Base-by-base conservation (phyloP, 2,329 filamentous ascomycete genomes). In the Didymella pinodella region DNA sequence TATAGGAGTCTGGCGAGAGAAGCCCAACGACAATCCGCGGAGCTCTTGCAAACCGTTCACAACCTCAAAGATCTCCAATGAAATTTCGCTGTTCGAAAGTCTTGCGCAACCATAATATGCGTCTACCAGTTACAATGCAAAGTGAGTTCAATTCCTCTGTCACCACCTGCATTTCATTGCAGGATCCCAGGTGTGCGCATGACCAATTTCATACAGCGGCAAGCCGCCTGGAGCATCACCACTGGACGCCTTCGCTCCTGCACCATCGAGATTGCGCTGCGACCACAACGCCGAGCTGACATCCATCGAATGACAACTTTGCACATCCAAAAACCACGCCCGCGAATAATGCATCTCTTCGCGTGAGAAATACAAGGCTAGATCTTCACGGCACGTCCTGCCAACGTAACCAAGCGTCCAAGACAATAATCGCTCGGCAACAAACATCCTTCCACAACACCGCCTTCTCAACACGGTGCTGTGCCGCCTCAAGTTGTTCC, bases 341-440 rank as follows among this genome's bases (percentile, higher is more conserved):
- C 32, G 25, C 41, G 47, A 47, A 31, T 54, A 28, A 25, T 41
- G 32, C n/a, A 32, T 8, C 5, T 44, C n/a, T 47, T 38, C 32
- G 41, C 14, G 32, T 36, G 38, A 29, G 14, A 41, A 11, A 16
- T 34, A 25, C 34, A 43, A 36, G 40, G 34, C 20, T 47, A 41
- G 46, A 54, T 54, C 56, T 20, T 54, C 46, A 22, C 48, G 36
- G 48, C 48, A 53, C 55, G 22, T 53, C 32, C 47, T 54, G 50
- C 44, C 40, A 54, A 36, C 52, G n/a, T 32, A 34, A 59, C 47
- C 41, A 59, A 59, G 56, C 56, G 34, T 50, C 51, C 40, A 54
- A 51, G 50, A 54, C 26, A 59, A 54, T 43, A 43, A 36, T 50
- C 22, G 46, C 56, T 59, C 41, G 56, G 50, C 50, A 54, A 18